Percentiles rank a stretch among this genome's conserved stretches.
Conservation (phyloP, 495 filamentous ascomycete species). For the Aspergillus sclerotioniger region DNA sequence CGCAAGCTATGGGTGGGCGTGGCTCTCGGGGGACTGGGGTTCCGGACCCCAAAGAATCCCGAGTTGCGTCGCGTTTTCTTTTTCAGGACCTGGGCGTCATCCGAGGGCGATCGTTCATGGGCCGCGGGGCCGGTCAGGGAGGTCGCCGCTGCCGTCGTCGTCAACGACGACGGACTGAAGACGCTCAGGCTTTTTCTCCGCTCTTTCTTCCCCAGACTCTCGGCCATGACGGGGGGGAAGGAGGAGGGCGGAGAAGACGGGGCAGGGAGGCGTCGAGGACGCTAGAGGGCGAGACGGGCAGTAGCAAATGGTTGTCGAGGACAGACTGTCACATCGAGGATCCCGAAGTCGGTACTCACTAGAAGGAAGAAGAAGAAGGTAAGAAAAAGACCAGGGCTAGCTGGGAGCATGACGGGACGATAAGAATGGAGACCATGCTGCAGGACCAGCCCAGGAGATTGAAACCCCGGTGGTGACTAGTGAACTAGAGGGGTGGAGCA, state of each 20-base stretch:
- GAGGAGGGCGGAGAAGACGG: conserved; percentile 14
- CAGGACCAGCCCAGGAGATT: conserved; percentile 20
- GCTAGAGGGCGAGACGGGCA: background rate
- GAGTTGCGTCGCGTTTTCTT: conserved; percentile 46
- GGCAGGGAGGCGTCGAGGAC: conserved; percentile 14
- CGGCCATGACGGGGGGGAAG: conserved; percentile 36
- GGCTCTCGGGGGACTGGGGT: conserved; percentile 25
- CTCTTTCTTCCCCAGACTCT: conserved; percentile 37
- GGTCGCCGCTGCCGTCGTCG: no score
- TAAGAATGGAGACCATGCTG: conserved; percentile 19
- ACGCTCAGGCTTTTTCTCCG: conserved; percentile 47
- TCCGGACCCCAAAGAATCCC: conserved; percentile 40
- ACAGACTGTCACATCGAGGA: conserved; percentile 35
- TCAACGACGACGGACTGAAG: conserved; percentile 39
- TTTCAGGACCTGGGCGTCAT: conserved; percentile 33
- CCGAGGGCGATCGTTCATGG: conserved; percentile 40
- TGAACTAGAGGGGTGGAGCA: conserved; percentile 20
- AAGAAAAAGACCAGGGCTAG: conserved; percentile 15
- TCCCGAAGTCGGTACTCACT: conserved; percentile 33
- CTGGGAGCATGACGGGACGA: conserved; percentile 16
- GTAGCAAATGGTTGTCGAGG: conserved; percentile 18
- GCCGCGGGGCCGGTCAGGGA: conserved; percentile 20
- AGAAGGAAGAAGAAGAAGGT: conserved; percentile 19
- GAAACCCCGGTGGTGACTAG: conserved; percentile 20
- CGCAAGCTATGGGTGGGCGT: conserved; percentile 24